Base-by-base conservation (phyloP, 345 rosid species). In the Eucalyptus polyanthemos region DNA sequence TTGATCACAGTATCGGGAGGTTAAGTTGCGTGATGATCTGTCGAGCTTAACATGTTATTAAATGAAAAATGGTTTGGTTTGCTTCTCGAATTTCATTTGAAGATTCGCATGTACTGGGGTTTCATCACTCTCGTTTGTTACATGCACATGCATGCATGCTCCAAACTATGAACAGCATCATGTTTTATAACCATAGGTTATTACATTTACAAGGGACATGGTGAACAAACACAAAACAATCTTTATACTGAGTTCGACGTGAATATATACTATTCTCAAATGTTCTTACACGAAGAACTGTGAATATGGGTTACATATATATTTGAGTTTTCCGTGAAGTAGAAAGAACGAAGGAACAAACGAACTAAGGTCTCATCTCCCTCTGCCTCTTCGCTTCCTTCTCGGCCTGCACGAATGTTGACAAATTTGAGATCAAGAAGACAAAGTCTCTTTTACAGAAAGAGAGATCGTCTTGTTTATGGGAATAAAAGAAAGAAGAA, bases 341-440 rank as follows among this genome's bases (percentile, higher is more conserved):
- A 31, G 22, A 86, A 50, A 16, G 37, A 86, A 56, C 29, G 62
- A 24, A 56, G 13, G 42, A 87, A 31, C 16, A 45, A 53, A 51
- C 50, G 65, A 54, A 42, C 44, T 87, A 87, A 10, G 67, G 40
- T 87, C 47, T 76, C 27, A 51, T 89, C 90, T 87, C 93, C 91
- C 93, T 80, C 86, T 90, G 94, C 93, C 89, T 97, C 95, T 91
- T 97, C 40, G 95, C 94, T 93, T 97, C 99, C 91, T 89, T 96
- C 87, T 97, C 99, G 88, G 99, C 98, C 99, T 97, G 94, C 89
- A 91, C 88, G 50, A 37, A 25, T 65, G 12, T 24, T 11, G 27
- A 19, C 45, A 40, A 50, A 56, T 50, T 86, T n/a, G 88, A n/a
- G 47, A 40, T 76, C 47, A 76, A 40, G 47, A 37, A 76, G n/a